These are phyloP conservation scores for Suillus clintonianus DNA, from an alignment of 768 basidiomycete genomes.

Conservation along the genomic window DNA sequence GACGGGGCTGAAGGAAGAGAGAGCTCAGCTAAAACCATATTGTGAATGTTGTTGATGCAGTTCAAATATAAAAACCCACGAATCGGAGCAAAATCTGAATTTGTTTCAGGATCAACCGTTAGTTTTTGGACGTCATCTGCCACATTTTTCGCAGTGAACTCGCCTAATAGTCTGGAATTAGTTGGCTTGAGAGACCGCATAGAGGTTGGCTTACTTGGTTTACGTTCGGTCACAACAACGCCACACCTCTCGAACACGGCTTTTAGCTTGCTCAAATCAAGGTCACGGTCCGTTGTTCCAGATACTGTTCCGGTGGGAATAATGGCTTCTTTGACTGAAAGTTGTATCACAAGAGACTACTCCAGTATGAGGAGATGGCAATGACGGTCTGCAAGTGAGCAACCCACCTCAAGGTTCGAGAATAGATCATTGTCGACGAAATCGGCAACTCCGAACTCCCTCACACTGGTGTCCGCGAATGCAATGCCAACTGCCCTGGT, in stretches of 20 bases:
- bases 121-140: conserved; percentile 68
- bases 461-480: conserved; percentile 86
- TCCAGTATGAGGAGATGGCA: neutral
- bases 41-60: conserved; percentile 1
- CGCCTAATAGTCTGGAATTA: conserved; percentile 48
- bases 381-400: neutral
- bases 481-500: conserved; percentile 80
- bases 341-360: conserved; percentile 92
- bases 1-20: conserved; percentile 76
- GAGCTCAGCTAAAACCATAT: conserved; percentile 63
- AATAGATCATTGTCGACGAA: conserved; percentile 95
- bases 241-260: conserved; percentile 88
- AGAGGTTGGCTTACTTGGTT: conserved; percentile 60
- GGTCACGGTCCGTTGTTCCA: conserved; percentile 77
- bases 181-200: neutral
- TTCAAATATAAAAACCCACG: neutral
- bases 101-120: conserved; percentile 15
- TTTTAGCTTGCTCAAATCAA: conserved; percentile 85
- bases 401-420: conserved; percentile 85
- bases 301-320: conserved; percentile 72
- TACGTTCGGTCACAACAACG: conserved; percentile 88
- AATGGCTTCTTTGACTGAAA: conserved; percentile 96
- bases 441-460: conserved; percentile 86
- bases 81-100: neutral
- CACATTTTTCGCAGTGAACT: conserved; percentile 80